Percentiles rank a stretch among this genome's conserved stretches.
Evolutionary conservation across 139 green algal species (phyloP).

Genomic region (Auxenochlorella protothecoides): DNA sequence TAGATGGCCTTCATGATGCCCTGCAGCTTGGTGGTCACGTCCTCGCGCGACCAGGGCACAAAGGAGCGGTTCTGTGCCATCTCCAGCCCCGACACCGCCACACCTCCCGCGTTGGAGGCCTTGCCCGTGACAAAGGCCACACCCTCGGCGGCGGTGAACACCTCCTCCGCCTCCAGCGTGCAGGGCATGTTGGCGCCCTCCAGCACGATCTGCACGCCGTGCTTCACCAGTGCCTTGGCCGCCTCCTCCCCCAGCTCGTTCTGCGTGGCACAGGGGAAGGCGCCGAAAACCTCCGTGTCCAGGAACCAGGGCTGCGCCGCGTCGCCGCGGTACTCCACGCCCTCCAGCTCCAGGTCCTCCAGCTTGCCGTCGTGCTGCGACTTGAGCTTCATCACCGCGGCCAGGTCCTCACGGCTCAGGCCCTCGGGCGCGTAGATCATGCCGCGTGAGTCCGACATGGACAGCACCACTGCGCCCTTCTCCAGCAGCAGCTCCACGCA

Average conservation of each 20-base stretch:
- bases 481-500: conserved; percentile 42
- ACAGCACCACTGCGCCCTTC: conserved; percentile 28
- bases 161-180: conserved; percentile 43
- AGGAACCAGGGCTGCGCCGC: conserved; percentile 47
- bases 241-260: conserved; percentile 48
- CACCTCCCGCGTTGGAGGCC: conserved; percentile 52
- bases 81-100: conserved; percentile 71
- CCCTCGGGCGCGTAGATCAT: conserved; percentile 47
- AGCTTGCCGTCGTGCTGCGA: conserved; percentile 12
- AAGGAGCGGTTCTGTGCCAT: conserved; percentile 68
- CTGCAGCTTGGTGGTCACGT: conserved; percentile 2
- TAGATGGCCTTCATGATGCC: conserved; percentile 2
- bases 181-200: conserved; percentile 84
- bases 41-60: background rate
- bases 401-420: conserved; percentile 30
- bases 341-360: conserved; percentile 8
- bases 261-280: conserved; percentile 68
- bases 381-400: conserved; percentile 20
- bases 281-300: conserved; percentile 43
- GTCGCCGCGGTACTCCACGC: conserved; percentile 46
- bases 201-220: conserved; percentile 49
- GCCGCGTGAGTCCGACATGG: conserved; percentile 54
- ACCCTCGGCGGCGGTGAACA: conserved; percentile 38
- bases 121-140: conserved; percentile 30
- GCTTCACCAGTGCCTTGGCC: conserved; percentile 41